A percentile compares a stretch with the other conserved stretches of the same genome.
Evolutionary conservation across 805 yeast species (phyloP).

Genomic region (Scheffersomyces ergatensis): DNA sequence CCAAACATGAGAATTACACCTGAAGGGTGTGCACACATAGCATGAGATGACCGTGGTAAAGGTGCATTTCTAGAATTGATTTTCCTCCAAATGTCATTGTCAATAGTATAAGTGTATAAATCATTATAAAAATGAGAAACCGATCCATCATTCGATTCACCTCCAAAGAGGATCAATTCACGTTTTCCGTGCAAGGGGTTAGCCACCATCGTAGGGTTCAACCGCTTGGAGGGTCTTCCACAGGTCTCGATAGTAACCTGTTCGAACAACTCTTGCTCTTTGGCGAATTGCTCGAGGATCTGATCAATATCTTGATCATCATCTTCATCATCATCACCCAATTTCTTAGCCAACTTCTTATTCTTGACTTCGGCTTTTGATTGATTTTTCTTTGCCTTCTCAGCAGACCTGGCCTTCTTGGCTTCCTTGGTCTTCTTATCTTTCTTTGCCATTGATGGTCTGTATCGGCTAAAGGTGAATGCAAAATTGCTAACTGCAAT

Average conservation of each 20-base stretch:
- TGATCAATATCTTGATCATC: slow-evolving; percentile 87
- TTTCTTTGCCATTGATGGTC: slow-evolving; percentile 92
- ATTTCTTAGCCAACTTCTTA: slow-evolving; percentile 72
- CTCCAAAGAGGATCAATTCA: slow-evolving; percentile 86
- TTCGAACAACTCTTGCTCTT: slow-evolving; percentile 76
- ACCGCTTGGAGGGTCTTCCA: slow-evolving; percentile 62
- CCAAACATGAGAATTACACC: slow-evolving; percentile 88
- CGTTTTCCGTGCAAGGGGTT: slow-evolving; percentile 71
- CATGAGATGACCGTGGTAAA: slow-evolving; percentile 88
- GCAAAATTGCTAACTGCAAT: too few relatives aligned
- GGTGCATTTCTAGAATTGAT: slow-evolving; percentile 84
- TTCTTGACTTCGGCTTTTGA: slow-evolving; percentile 71
- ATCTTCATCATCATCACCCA: slow-evolving; percentile 70
- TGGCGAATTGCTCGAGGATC: slow-evolving; percentile 70
- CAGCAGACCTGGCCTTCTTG: slow-evolving; percentile 84
- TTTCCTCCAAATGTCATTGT: slow-evolving; percentile 77
- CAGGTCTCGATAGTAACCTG: slow-evolving; percentile 62
- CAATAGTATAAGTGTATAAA: slow-evolving; percentile 66
- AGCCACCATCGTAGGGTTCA: slow-evolving; percentile 73
- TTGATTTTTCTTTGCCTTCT: slow-evolving; percentile 72
- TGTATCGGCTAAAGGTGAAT: too few relatives aligned
- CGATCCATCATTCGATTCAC: slow-evolving; percentile 61
- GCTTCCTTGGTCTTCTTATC: slow-evolving; percentile 86
- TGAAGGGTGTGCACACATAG: slow-evolving; percentile 89
- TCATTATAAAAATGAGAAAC: slow-evolving; percentile 79